Evolutionary conservation across 768 basidiomycete genomes (phyloP), one percentile per base, ranked within the genome.

Genomic region (Hericium coralloides): DNA sequence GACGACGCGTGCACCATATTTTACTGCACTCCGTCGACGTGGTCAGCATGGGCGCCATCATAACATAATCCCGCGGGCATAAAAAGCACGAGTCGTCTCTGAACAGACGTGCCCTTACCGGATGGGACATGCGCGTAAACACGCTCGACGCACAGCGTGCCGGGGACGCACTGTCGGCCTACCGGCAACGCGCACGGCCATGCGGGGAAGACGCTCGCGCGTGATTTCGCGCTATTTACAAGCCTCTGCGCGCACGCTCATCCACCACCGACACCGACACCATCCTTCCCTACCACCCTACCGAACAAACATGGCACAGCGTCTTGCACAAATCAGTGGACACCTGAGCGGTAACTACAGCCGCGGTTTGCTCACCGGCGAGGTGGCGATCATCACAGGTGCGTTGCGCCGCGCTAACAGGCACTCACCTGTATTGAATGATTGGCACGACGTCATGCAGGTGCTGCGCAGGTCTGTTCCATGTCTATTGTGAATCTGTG

Each of bases 341-440:
- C 89, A 91, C 65, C 70, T 91, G 25, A 77, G 79, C 38, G 84
- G 80, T 64, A 58, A 70, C 20, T 59, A 73, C 55, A 61, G 68
- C 20, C 73, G 76, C 7, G 89, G 89, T 3, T 73, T 92, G 47
- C 75, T 91, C 50, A 77, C 75, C 1, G 87, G 84, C 6, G 87
- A 92, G 64, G 89, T 92, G 8, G 89, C 87, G 15, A 91, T 93
- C 67, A 84, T 93, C 64, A 93, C 91, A 52, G 90, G 26, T 41
- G 23, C 15, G 53, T 31, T 8, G 8, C 26, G 22, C 26, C 26
- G 15, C 26, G 26, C 26, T 4, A 4, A 31, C 5, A 31, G 4
- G 26, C 26, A 31, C 55, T 43, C 38, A 55, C 41, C 12, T 20
- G 41, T 15, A 20, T 17, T 45, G 41, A 15, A 45, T 45, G 41